phyloP scores from a whole-genome alignment of 2,329 filamentous ascomycete genomes.

The Apiospora kogelbergensis region DNA sequence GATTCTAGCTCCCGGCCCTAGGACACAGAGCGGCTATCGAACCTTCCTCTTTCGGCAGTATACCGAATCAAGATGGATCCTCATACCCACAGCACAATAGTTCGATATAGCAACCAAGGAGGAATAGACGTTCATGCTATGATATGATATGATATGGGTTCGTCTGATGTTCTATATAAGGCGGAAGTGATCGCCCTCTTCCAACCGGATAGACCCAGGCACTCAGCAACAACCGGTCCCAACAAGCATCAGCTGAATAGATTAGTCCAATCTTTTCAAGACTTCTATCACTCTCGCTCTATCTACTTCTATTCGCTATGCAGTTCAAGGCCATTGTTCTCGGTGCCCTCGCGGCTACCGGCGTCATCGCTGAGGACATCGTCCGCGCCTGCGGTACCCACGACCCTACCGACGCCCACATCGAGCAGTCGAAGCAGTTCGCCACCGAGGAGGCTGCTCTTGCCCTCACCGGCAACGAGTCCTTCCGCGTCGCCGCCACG shows the following conservation, averaged over 20 bases:
- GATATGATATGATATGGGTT: not conserved
- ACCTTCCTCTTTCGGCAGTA: not conserved
- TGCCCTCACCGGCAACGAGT: constrained; percentile 21
- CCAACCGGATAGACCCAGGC: too few species aligned
- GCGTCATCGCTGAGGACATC: not conserved
- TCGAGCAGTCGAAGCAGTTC: constrained; percentile 24
- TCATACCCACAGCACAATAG: not conserved
- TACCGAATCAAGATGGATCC: not conserved
- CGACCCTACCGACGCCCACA: constrained; percentile 27
- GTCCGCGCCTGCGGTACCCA: constrained; percentile 25
- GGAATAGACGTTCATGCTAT: too few species aligned
- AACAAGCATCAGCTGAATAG: not conserved
- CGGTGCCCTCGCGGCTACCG: constrained; percentile 15
- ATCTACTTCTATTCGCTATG: constrained; percentile 3
- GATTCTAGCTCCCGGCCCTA: not conserved
- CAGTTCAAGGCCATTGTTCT: constrained; percentile 13
- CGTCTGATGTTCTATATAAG: constrained; percentile 2
- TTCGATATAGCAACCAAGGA: too few species aligned
- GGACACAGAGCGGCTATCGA: not conserved
- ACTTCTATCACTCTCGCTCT: not conserved
- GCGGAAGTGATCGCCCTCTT: too few species aligned
- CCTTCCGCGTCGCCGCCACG: constrained; percentile 15
- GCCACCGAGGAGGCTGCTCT: constrained; percentile 24
- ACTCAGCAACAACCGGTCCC: not conserved
- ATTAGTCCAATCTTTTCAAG: not conserved